Evolutionary conservation across 768 basidiomycete species (phyloP), one percentile per base, ranked within the genome.

Genomic region (Tylopilus sp.): DNA sequence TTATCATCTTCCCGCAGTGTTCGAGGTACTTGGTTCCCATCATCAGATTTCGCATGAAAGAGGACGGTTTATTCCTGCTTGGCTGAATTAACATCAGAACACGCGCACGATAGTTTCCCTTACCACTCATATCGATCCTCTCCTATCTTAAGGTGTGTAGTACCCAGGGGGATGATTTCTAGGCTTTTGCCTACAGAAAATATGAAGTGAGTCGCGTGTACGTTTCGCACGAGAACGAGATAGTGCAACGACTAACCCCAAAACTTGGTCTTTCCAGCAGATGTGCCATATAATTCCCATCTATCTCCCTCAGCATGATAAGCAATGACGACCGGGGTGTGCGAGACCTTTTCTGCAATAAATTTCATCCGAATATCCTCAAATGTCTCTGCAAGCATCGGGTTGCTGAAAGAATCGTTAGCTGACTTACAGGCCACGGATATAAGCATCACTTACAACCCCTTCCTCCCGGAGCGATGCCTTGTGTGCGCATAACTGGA

Each of bases 21-120:
- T 93, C 92, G 25, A 95, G 78, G 65, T 94, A 95, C 64, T 93
- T 93, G 24, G 89, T 87, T 11, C 92, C 92, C 70, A 91, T 86
- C 82, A 94, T 85, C 52, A 95, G 73, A 70, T 93, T 93, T 55
- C 92, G 76, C 76, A 93, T 84, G 70, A 93, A 95, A 3, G 89
- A 89, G 1, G 89, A 91, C 2, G 92, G 92, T 58, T 87, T 89
- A 43, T 81, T 86, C 91, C 92, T 92, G 61, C 12, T 4, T 9
- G 42, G 28, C 24, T 7, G 34, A 36, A 41, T 55, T 9, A 50
- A 48, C 24, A 45, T 40, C 46, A 41, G 54, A 28, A 19, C 29
- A 43, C 19, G 24, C 22, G 45, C 25, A 44, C 14, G 29, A 37
- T 28, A 14, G 10, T 28, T 36, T 34, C 13, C 25, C 79, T 60